phyloP scores from a whole-genome alignment of 768 basidiomycete species.

The Boletus speciosus region DNA sequence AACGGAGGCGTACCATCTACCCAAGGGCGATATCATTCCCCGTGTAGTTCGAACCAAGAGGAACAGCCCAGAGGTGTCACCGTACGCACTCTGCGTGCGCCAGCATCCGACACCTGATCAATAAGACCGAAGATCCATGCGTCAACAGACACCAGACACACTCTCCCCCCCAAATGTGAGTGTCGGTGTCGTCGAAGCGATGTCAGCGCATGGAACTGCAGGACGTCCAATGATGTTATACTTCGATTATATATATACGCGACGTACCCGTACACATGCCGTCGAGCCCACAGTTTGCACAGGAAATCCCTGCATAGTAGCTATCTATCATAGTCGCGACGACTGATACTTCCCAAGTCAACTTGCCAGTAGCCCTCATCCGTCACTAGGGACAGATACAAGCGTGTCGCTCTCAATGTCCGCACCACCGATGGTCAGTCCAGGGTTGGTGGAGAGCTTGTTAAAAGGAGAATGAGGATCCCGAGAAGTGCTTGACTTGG shows the following conservation, averaged over 20 bases:
- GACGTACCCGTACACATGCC: constrained; percentile 25
- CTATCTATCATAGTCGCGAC: background rate
- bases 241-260: background rate
- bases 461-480: no score
- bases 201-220: constrained; percentile 17
- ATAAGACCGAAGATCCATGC: background rate
- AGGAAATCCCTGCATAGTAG: constrained; percentile 25
- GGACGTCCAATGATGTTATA: background rate
- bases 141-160: constrained; percentile 21
- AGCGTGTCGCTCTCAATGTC: constrained; percentile 46
- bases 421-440: constrained; percentile 24
- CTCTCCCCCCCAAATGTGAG: constrained; percentile 31
- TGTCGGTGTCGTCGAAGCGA: constrained; percentile 16
- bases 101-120: background rate
- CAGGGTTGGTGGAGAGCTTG: constrained; percentile 33
- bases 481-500: no score
- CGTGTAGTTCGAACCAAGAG: no score
- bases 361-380: constrained; percentile 35
- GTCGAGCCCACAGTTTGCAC: constrained; percentile 6
- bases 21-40: no score
- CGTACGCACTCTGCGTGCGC: no score
- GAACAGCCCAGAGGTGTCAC: no score
- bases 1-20: no score
- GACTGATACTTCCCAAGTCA: constrained; percentile 16
- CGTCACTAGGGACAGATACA: constrained; percentile 31